phyloP scores from a whole-genome alignment of 495 filamentous ascomycete species.

The Lophiotrema nucula region DNA sequence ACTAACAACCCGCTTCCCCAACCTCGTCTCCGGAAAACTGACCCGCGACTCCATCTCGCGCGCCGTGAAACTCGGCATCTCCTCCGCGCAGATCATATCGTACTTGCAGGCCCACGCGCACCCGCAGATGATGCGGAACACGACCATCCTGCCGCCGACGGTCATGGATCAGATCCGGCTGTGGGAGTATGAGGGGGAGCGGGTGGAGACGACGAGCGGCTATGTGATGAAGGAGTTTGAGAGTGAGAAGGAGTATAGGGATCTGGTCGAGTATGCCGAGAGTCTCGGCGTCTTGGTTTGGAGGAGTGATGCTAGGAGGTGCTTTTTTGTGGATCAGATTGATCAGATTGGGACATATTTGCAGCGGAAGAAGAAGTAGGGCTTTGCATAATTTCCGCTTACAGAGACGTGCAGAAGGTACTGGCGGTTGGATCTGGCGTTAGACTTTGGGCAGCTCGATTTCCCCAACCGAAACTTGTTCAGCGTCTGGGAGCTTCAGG shows the following conservation, averaged over 20 bases:
- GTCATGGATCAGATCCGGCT: slow-evolving; percentile 96
- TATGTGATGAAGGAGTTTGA: slow-evolving; percentile 90
- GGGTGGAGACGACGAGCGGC: slow-evolving; percentile 76
- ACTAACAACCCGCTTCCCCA: slow-evolving; percentile 82
- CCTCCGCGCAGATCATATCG: slow-evolving; percentile 85
- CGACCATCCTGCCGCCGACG: slow-evolving; percentile 79
- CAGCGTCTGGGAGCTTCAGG: too few relatives aligned
- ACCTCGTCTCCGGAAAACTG: slow-evolving; percentile 85
- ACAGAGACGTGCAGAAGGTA: too few relatives aligned
- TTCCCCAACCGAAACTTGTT: too few relatives aligned
- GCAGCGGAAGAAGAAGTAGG: slow-evolving; percentile 58
- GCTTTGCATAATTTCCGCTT: too few relatives aligned
- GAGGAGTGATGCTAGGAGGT: slow-evolving; percentile 72
- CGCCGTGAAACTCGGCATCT: slow-evolving; percentile 88
- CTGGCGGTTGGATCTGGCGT: too few relatives aligned
- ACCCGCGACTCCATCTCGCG: slow-evolving; percentile 81
- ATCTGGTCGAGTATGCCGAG: slow-evolving; percentile 73
- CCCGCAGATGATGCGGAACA: slow-evolving; percentile 76
- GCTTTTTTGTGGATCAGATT: slow-evolving; percentile 83
- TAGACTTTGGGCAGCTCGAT: too few relatives aligned
- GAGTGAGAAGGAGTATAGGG: slow-evolving; percentile 70
- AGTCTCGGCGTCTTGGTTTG: slow-evolving; percentile 90
- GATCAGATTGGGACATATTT: slow-evolving; percentile 82
- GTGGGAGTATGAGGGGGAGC: slow-evolving; percentile 95
- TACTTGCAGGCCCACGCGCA: slow-evolving; percentile 86